Conservation (phyloP, 306 rosid genomes). For the Adenanthera pavonina region DNA sequence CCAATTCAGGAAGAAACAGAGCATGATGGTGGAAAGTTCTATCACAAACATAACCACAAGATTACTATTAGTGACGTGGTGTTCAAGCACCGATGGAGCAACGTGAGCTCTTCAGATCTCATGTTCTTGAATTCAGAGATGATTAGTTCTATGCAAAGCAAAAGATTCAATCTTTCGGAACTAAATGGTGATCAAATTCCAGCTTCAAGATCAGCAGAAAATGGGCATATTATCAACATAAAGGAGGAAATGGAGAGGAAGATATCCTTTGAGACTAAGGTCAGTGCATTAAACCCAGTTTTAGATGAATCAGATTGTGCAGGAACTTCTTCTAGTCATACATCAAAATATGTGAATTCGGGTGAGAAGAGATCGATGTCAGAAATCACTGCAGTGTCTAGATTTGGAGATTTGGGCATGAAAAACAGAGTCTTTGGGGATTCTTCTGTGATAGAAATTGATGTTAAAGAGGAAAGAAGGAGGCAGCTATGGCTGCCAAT, state of each 20-base stretch:
- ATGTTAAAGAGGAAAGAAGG: slow-evolving; percentile 64
- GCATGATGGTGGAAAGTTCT: slow-evolving; percentile 39
- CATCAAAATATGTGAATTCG: slow-evolving; percentile 47
- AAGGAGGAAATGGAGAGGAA: slow-evolving; percentile 75
- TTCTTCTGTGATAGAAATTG: slow-evolving; percentile 50
- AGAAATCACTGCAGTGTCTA: slow-evolving; percentile 74
- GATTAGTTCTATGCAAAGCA: slow-evolving; percentile 63
- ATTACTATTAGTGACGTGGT: slow-evolving; percentile 77
- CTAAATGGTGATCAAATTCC: slow-evolving; percentile 19
- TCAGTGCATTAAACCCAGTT: slow-evolving; percentile 45
- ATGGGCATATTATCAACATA: slow-evolving; percentile 54
- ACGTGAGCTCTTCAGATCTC: slow-evolving; percentile 82
- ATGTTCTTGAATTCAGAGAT: slow-evolving; percentile 81
- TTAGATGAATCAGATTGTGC: slow-evolving; percentile 28
- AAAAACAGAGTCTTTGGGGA: slow-evolving; percentile 44
- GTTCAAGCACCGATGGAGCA: slow-evolving; percentile 89
- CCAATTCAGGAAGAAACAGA: slow-evolving; percentile 45
- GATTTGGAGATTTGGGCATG: slow-evolving; percentile 58
- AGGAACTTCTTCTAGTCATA: slow-evolving; percentile 31
- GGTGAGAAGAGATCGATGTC: slow-evolving; percentile 79
- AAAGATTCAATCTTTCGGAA: slow-evolving; percentile 58
- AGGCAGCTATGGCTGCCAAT: slow-evolving; percentile 86
- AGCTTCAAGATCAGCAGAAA: slow-evolving; percentile 15
- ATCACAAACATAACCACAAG: slow-evolving; percentile 79
- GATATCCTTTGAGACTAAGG: slow-evolving; percentile 64